phyloP scores from a whole-genome alignment of 176 grass and related monocot species.

The Bothriochloa decipiens region DNA sequence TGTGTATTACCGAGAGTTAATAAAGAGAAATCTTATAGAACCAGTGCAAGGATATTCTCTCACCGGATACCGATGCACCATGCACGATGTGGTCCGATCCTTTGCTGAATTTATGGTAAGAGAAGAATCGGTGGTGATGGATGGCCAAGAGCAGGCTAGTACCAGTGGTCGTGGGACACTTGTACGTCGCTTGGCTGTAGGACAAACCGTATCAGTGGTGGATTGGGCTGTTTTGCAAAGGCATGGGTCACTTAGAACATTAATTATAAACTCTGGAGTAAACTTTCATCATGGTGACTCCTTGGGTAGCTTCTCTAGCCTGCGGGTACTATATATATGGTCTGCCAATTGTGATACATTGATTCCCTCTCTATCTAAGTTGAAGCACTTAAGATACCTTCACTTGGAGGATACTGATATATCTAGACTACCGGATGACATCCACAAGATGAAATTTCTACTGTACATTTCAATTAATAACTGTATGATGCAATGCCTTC shows the following conservation, averaged over 20 bases:
- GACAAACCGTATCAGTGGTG: neutral
- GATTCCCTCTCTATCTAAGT: too few relatives aligned
- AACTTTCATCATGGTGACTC: neutral
- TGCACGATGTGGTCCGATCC: constrained; percentile 26
- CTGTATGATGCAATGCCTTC: too few relatives aligned
- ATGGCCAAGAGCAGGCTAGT: too few relatives aligned
- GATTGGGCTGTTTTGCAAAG: neutral
- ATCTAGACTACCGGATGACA: too few relatives aligned
- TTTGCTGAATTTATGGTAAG: constrained; percentile 17
- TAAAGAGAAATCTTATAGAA: constrained; percentile 24
- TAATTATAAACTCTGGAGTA: neutral
- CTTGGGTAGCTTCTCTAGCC: neutral
- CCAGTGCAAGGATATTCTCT: neutral
- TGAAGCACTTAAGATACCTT: too few relatives aligned
- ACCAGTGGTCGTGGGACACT: too few relatives aligned
- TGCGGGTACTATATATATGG: neutral
- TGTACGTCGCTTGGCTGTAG: neutral
- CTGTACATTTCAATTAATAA: too few relatives aligned
- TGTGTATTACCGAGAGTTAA: constrained; percentile 11
- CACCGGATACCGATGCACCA: neutral
- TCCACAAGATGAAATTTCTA: too few relatives aligned
- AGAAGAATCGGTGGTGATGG: neutral
- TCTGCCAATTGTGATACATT: neutral
- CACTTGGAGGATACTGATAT: too few relatives aligned
- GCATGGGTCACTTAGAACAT: constrained; percentile 10